phyloP scores from a whole-genome alignment of 1,284 basidiomycete species.

The Polyporus tsugae region DNA sequence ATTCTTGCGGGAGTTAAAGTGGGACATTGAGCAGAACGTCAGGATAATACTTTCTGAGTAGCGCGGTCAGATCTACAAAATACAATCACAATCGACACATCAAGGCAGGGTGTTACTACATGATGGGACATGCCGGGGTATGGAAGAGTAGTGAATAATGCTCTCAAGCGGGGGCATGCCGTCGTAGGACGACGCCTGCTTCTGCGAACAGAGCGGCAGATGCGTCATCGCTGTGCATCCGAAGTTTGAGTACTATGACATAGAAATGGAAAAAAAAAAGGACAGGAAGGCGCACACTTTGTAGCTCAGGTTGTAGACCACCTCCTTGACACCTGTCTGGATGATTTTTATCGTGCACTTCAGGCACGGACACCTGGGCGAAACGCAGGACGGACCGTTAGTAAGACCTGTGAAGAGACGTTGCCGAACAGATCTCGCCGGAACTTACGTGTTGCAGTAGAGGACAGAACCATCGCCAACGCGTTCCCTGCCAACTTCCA shows the following conservation, averaged over 20 bases:
- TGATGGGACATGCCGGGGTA: background rate
- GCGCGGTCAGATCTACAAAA: background rate
- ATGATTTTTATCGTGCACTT: conserved; percentile 98
- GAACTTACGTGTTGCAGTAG: conserved; percentile 86
- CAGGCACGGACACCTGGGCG: conserved; percentile 91
- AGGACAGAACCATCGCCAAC: conserved; percentile 85
- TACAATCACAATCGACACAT: background rate
- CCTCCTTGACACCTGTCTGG: conserved; percentile 91
- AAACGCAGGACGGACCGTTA: background rate
- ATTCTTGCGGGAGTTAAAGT: conserved; percentile 62
- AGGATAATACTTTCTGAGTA: conserved; percentile 49
- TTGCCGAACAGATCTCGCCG: conserved; percentile 14
- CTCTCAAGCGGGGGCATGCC: conserved; percentile 53
- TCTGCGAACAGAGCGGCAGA: conserved; percentile 80
- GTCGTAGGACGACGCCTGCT: conserved; percentile 81
- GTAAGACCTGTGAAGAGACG: background rate
- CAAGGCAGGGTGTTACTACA: background rate
- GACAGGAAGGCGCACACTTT: conserved; percentile 75
- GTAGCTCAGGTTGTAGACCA: conserved; percentile 96
- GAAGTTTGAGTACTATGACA: conserved; percentile 11
- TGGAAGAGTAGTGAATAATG: background rate
- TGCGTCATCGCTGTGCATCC: conserved; percentile 71
- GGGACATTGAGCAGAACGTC: conserved; percentile 69
- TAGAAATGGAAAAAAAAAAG: conserved; percentile 14
- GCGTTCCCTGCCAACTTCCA: conserved; percentile 91